phyloP scores from a whole-genome alignment of 2,329 filamentous ascomycete genomes.

The Tolypocladium album region DNA sequence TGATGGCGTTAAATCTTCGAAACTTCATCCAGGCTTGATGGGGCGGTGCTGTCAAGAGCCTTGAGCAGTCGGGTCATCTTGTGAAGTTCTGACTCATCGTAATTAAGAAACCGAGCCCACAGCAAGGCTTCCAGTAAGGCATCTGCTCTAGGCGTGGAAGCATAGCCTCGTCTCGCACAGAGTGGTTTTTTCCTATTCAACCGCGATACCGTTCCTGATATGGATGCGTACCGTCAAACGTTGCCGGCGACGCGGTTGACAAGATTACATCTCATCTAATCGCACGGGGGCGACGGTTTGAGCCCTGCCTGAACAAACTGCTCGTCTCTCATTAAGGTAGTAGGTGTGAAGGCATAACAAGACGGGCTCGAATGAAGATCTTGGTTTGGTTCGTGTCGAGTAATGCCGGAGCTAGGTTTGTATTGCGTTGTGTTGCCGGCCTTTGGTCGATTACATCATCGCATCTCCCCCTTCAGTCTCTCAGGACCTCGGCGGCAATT shows the following conservation, averaged over 20 bases:
- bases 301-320: neutral
- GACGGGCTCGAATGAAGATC: neutral
- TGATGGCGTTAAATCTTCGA: no score
- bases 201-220: no score
- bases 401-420: neutral
- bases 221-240: neutral
- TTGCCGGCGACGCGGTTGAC: neutral
- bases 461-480: neutral
- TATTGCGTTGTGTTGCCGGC: no score
- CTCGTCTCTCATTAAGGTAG: neutral
- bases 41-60: no score
- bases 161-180: neutral
- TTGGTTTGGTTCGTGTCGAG: neutral
- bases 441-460: neutral
- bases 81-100: neutral
- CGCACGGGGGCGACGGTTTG: neutral
- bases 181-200: neutral
- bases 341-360: neutral
- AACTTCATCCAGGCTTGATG: no score
- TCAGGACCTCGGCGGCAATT: neutral
- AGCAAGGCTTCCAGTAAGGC: neutral
- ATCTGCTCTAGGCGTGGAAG: neutral
- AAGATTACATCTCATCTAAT: neutral
- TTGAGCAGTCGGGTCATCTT: no score
- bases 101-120: neutral